These are phyloP conservation scores for Blastobotrys attinorum DNA, from an alignment of 805 yeast genomes.

Conservation along the genomic window DNA sequence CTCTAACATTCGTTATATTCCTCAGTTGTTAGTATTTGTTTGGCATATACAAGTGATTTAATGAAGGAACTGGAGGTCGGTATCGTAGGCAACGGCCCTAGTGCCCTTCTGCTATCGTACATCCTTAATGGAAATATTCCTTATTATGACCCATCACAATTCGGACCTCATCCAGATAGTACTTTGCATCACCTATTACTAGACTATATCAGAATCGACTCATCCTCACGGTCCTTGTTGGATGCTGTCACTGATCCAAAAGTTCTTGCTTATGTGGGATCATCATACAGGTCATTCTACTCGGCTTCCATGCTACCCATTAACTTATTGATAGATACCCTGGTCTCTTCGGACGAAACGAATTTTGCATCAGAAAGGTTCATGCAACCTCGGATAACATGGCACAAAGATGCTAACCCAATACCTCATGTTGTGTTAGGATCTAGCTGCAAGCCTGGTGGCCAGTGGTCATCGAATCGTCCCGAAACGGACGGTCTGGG, in stretches of 20 bases:
- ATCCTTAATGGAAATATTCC: constrained; percentile 27
- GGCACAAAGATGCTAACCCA: constrained; percentile 15
- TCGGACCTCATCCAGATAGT: constrained; percentile 26
- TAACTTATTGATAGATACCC: constrained; percentile 23
- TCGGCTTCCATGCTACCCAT: constrained; percentile 18
- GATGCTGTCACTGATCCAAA: constrained; percentile 16
- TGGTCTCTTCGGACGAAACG: constrained; percentile 22
- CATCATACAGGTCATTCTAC: constrained; percentile 13
- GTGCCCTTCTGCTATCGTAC: constrained; percentile 26
- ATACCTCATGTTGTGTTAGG: constrained; percentile 22
- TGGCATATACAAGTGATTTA: too few species aligned
- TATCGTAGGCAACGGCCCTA: constrained; percentile 27
- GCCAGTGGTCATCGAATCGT: constrained; percentile 26
- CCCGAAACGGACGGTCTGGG: constrained; percentile 14
- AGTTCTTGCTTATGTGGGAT: constrained; percentile 17
- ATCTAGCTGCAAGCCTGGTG: constrained; percentile 21
- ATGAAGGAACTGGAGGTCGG: too few species aligned
- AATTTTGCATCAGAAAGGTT: neutral
- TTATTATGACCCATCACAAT: constrained; percentile 15
- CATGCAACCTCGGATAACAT: constrained; percentile 21
- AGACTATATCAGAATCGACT: constrained; percentile 1
- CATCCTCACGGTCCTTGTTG: constrained; percentile 7
- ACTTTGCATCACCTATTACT: constrained; percentile 18
- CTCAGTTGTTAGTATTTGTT: too few species aligned
- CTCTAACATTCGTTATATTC: too few species aligned